phyloP scores from a whole-genome alignment of 371 early-diverging fungal species.

The Mucor indicus region DNA sequence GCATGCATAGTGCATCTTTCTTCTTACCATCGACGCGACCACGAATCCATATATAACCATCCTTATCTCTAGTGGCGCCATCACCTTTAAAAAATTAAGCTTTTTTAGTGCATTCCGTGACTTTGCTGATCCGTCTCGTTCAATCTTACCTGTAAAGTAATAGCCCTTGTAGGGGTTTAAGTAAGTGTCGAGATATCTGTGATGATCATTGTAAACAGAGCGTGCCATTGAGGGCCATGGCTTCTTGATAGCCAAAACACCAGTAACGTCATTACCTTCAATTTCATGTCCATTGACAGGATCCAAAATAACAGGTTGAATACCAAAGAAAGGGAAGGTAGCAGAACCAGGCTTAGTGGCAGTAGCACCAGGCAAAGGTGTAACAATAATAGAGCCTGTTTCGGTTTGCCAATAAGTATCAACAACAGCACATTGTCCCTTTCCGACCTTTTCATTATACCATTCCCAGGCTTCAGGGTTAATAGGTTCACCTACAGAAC shows the following conservation, averaged over 20 bases:
- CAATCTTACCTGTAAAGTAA: constrained; percentile 74
- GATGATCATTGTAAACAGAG: constrained; percentile 87
- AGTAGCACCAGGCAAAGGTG: constrained; percentile 87
- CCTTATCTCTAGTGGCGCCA: constrained; percentile 85
- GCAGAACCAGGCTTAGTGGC: constrained; percentile 94
- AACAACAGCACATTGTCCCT: constrained; percentile 85
- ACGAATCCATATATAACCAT: constrained; percentile 95
- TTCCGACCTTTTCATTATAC: constrained; percentile 90
- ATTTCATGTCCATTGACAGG: constrained; percentile 74
- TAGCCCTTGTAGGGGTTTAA: constrained; percentile 81
- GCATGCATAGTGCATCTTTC: no score
- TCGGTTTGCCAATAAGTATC: constrained; percentile 98
- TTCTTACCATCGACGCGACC: constrained; percentile 83
- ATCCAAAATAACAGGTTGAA: constrained; percentile 85
- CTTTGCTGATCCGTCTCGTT: no score
- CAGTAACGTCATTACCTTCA: constrained; percentile 78
- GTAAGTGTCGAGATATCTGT: constrained; percentile 91
- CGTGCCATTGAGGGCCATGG: constrained; percentile 97
- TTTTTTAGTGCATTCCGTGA: neutral
- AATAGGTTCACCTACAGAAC: constrained; percentile 98
- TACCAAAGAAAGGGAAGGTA: constrained; percentile 96
- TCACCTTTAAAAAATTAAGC: constrained; percentile 45
- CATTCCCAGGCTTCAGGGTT: constrained; percentile 97
- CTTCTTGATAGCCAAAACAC: constrained; percentile 85
- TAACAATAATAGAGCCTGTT: constrained; percentile 92